Conservation (phyloP, 2,329 filamentous ascomycete genomes). For the Aspergillus sp. region DNA sequence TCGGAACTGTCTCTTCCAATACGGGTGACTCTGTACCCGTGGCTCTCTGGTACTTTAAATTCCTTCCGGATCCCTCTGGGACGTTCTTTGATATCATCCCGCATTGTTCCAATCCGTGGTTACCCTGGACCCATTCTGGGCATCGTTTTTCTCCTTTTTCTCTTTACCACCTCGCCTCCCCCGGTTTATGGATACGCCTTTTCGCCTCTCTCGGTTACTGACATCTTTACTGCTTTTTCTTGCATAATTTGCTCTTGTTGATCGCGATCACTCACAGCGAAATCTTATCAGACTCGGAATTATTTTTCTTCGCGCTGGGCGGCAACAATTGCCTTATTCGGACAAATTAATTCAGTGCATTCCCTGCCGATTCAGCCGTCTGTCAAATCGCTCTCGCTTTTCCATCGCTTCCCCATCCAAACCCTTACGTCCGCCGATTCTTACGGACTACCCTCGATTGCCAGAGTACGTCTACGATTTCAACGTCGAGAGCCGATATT, state of each 20-base stretch:
- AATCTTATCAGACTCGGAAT: conserved; percentile 9
- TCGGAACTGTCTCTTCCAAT: neutral
- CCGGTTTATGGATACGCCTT: conserved; percentile 14
- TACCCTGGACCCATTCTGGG: neutral
- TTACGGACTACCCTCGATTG: neutral
- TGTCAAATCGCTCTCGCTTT: neutral
- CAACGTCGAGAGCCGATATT: neutral
- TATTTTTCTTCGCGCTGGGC: conserved; percentile 11
- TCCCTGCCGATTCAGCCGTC: neutral
- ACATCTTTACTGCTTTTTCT: neutral
- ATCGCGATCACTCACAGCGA: conserved; percentile 8
- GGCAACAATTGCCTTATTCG: conserved; percentile 2
- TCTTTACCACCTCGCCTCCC: conserved; percentile 8
- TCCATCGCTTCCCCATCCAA: neutral
- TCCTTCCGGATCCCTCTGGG: neutral
- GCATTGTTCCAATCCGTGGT: neutral
- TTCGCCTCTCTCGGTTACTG: conserved; percentile 1
- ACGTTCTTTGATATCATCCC: neutral
- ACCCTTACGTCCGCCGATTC: neutral
- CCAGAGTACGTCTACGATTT: neutral
- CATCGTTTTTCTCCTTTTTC: neutral
- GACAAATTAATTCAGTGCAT: neutral
- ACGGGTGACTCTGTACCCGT: neutral
- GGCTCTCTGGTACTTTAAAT: neutral
- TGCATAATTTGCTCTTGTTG: neutral